These are phyloP conservation scores for Breviolum minutum DNA, from an alignment of 73 alveolate genomes.

Conservation along the genomic window DNA sequence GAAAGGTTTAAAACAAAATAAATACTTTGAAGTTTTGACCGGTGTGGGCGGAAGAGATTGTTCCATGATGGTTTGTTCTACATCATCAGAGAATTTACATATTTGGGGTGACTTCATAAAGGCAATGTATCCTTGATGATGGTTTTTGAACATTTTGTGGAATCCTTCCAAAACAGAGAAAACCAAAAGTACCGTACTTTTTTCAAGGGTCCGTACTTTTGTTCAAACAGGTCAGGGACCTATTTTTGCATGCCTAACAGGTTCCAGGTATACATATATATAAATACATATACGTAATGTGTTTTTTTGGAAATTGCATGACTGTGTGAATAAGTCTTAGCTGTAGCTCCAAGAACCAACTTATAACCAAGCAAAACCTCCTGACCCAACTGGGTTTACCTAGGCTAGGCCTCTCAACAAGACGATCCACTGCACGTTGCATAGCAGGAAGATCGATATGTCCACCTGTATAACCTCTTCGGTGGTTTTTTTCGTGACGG, in stretches of 20 bases:
- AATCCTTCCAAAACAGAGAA: not conserved
- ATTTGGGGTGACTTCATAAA: not conserved
- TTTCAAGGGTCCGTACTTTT: not conserved
- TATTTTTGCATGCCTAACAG: not conserved
- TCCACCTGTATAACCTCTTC: not conserved
- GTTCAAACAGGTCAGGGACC: not conserved
- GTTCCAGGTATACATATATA: not conserved
- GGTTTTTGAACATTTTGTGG: too few species aligned
- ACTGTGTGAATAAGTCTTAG: too few species aligned
- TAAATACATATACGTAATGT: not conserved
- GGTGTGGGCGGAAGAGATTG: not conserved
- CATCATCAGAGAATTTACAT: not conserved
- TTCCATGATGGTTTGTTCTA: not conserved
- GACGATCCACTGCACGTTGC: conserved; percentile 65
- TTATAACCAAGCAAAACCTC: not conserved
- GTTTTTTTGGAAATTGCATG: not conserved
- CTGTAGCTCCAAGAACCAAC: not conserved
- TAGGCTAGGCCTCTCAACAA: not conserved
- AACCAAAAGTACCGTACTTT: not conserved
- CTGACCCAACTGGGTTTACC: not conserved
- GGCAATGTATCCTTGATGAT: not conserved
- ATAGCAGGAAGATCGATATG: conserved; percentile 31
- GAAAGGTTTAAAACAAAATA: not conserved
- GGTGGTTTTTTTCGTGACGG: not conserved
- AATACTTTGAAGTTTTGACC: not conserved